A percentile compares a stretch with the other conserved stretches of the same genome.
Evolutionary conservation across 768 basidiomycete species (phyloP).

Genomic region (Lactarius indigo): DNA sequence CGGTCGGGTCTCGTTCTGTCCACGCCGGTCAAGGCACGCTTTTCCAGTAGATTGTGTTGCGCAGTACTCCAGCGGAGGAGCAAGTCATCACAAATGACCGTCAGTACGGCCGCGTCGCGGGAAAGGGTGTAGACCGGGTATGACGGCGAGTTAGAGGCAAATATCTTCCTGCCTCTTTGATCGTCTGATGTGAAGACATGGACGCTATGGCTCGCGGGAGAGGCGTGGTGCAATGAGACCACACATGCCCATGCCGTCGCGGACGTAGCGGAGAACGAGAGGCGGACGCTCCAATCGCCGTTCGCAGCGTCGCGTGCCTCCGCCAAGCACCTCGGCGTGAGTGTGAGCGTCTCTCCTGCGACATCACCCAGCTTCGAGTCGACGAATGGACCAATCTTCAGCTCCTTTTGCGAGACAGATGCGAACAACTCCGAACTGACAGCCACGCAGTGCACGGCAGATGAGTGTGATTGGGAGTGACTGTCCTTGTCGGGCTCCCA

Average conservation of each 20-base stretch:
- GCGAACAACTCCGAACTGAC: slow-evolving; percentile 8
- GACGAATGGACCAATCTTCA: slow-evolving; percentile 17
- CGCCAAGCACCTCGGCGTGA: slow-evolving; percentile 9
- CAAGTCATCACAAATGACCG: slow-evolving; percentile 10
- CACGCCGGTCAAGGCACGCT: background rate
- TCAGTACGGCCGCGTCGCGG: slow-evolving; percentile 9
- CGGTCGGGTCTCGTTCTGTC: slow-evolving; percentile 12
- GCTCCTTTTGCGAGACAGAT: slow-evolving; percentile 10
- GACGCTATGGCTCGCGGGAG: slow-evolving; percentile 1
- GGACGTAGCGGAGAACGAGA: slow-evolving; percentile 12
- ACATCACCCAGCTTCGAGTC: background rate
- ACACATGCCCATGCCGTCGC: slow-evolving; percentile 4
- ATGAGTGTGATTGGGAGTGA: slow-evolving; percentile 9
- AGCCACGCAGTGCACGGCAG: slow-evolving; percentile 10
- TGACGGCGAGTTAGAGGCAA: slow-evolving; percentile 4
- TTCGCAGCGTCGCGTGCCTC: slow-evolving; percentile 1
- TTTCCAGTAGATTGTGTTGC: background rate
- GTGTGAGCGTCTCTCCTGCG: slow-evolving; percentile 4
- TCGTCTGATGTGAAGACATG: slow-evolving; percentile 10
- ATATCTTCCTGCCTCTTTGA: slow-evolving; percentile 10
- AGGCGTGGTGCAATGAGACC: background rate
- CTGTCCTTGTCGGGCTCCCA: slow-evolving; percentile 14
- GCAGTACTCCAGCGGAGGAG: slow-evolving; percentile 8
- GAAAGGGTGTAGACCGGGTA: slow-evolving; percentile 15
- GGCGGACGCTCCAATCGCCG: background rate